These are phyloP conservation scores for Rhodotorula sp. DNA, from an alignment of 1,284 basidiomycete species.

Conservation along the genomic window DNA sequence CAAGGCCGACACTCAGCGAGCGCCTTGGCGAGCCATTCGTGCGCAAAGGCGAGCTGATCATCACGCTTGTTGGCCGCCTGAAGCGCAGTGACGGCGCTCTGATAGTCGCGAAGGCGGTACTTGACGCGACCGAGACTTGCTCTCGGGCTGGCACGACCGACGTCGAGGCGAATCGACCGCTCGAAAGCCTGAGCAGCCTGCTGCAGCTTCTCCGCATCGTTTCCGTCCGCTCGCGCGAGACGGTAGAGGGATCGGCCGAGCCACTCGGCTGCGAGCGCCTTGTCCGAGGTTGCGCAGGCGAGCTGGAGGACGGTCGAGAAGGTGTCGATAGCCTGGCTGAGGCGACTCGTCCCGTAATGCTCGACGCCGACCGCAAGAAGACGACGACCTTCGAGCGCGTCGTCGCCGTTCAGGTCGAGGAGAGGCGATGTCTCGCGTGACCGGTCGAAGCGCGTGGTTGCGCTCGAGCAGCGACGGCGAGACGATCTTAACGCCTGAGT, in stretches of 20 bases:
- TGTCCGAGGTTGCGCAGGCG: constrained; percentile 12
- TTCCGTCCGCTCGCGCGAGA: constrained; percentile 2
- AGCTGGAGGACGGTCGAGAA: constrained; percentile 6
- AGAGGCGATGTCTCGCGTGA: constrained; percentile 10
- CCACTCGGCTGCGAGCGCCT: constrained; percentile 24
- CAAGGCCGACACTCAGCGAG: not conserved
- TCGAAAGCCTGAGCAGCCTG: constrained; percentile 10
- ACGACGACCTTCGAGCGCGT: constrained; percentile 1
- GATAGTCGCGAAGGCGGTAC: constrained; percentile 15
- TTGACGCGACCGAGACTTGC: constrained; percentile 18
- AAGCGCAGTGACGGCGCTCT: constrained; percentile 9
- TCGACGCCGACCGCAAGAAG: constrained; percentile 9
- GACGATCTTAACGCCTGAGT: not conserved
- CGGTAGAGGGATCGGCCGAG: constrained; percentile 22
- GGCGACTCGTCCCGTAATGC: not conserved
- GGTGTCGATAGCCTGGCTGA: not conserved
- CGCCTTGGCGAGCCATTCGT: constrained; percentile 35
- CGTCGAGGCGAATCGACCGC: constrained; percentile 16
- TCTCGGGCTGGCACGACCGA: constrained; percentile 9
- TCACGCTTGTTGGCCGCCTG: constrained; percentile 16
- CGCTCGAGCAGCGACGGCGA: not conserved
- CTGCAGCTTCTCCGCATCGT: not conserved
- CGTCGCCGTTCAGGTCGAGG: constrained; percentile 22
- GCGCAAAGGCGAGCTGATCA: constrained; percentile 9
- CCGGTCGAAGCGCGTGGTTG: not conserved